These are phyloP conservation scores for Lasiodiplodia theobromae DNA, from an alignment of 2,329 filamentous ascomycete genomes.

Conservation along the genomic window DNA sequence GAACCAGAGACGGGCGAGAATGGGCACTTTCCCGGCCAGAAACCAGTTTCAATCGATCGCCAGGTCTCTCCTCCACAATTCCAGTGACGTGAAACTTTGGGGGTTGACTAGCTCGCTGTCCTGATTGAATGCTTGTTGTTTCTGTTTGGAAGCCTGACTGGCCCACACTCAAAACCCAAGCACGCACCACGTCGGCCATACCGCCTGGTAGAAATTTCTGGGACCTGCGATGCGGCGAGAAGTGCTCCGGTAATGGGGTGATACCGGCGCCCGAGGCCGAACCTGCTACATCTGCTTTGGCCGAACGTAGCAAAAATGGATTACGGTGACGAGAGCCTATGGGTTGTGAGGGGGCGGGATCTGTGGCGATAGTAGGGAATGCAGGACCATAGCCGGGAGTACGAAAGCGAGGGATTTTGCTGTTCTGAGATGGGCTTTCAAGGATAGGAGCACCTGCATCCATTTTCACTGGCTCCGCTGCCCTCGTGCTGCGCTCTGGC, in stretches of 20 bases:
- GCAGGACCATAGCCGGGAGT: neutral
- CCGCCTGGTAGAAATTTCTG: conserved; percentile 59
- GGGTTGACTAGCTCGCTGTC: neutral
- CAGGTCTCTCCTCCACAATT: conserved; percentile 4
- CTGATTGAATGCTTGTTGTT: neutral
- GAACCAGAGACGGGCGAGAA: neutral
- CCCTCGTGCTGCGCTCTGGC: neutral
- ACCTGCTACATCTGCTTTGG: neutral
- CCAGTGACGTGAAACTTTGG: conserved; percentile 31
- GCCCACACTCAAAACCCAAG: conserved; percentile 58
- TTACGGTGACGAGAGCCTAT: conserved; percentile 10
- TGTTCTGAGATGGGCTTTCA: conserved; percentile 5
- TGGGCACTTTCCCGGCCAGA: neutral
- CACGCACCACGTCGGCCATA: conserved; percentile 56
- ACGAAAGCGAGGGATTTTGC: conserved; percentile 4
- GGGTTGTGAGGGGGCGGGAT: neutral
- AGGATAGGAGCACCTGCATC: neutral
- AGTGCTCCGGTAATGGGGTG: conserved; percentile 57
- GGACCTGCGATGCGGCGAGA: conserved; percentile 60
- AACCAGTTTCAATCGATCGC: conserved; percentile 15
- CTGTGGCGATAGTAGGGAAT: neutral
- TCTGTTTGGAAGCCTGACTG: neutral
- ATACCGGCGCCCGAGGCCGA: neutral
- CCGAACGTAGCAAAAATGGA: conserved; percentile 20
- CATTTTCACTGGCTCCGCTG: neutral